These are phyloP conservation scores for Nelumbo lutea DNA, from an alignment of 164 flowering plant genomes.

Conservation along the genomic window DNA sequence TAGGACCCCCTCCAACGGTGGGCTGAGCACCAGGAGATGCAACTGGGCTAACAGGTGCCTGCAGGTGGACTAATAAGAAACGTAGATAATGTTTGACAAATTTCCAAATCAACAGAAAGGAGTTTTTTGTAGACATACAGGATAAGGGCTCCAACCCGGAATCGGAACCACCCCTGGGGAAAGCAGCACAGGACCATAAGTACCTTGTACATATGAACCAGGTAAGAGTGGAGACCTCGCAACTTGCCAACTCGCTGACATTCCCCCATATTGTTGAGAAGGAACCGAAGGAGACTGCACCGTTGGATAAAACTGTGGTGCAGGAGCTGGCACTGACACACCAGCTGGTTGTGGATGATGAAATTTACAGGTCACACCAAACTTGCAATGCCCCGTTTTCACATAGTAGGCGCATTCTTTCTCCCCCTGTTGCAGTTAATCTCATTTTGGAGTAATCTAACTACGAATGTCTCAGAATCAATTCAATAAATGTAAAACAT, in stretches of 20 bases:
- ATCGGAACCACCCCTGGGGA: conserved; percentile 66
- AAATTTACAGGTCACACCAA: conserved; percentile 88
- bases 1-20: conserved; percentile 39
- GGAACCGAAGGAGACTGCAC: conserved; percentile 57
- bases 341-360: conserved; percentile 80
- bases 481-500: background rate
- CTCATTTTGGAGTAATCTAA: background rate
- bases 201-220: conserved; percentile 67
- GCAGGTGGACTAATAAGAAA: conserved; percentile 15
- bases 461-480: background rate
- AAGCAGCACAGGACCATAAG: conserved; percentile 65
- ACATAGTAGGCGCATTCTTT: conserved; percentile 86
- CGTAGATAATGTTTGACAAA: background rate
- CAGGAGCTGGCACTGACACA: conserved; percentile 37
- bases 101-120: background rate
- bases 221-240: conserved; percentile 64
- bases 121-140: conserved; percentile 34
- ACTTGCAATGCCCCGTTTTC: conserved; percentile 90
- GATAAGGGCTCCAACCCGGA: conserved; percentile 71
- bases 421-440: conserved; percentile 58
- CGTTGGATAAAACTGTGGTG: conserved; percentile 45
- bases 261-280: conserved; percentile 64
- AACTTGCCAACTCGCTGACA: conserved; percentile 53
- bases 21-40: conserved; percentile 53
- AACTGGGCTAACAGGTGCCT: conserved; percentile 58